Evolutionary conservation across 2,329 filamentous ascomycete genomes (phyloP), one percentile per base, ranked within the genome.

Genomic region (Monilinia vaccinii-corymbosi): DNA sequence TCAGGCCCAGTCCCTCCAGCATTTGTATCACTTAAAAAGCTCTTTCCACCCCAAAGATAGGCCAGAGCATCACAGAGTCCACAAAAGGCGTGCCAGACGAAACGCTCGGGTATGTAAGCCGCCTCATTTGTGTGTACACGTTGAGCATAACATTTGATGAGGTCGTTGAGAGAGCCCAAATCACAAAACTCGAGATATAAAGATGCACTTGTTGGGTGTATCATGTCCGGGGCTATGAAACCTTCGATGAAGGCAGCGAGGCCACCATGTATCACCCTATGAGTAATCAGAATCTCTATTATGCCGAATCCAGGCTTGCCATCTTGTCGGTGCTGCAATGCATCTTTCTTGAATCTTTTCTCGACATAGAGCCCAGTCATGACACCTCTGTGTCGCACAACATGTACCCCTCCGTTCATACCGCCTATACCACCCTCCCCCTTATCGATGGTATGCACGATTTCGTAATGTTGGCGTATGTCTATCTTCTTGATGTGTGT

Each of bases 161-260:
- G 36, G 31, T 66, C 64, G 3, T 62, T 55, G 38, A 71, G 44
- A 8, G 65, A 68, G 13, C 69, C 69, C 49, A 64, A 58, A 36
- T 71, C 67, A 31, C 69, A 71, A 31, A 70, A 69, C 28, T 71
- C 69, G 28, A 71, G 63, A 21, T 66, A 70, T 5, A 70, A 42
- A 1, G 68, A 69, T 36, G 62, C 64, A 6, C 50, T 34, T 42
- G n/a, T 21, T 45, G 56, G 16, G 23, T 58, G 21, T 9, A 38
- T 28, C 32, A 36, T 14, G 18, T 46, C 23, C 1, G 47, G 47
- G 11, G 44, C 58, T 31, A 68, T 63, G 44, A 69, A 71, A 2
- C 58, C 65, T 9, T 62, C 60, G 4, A 56, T 63, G 28, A 65
- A 69, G n/a, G 60, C 59, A 0, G 65, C 64, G 2, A 70, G 40